Base-by-base conservation (phyloP, 768 basidiomycete genomes). In the Leccinum imitatum region DNA sequence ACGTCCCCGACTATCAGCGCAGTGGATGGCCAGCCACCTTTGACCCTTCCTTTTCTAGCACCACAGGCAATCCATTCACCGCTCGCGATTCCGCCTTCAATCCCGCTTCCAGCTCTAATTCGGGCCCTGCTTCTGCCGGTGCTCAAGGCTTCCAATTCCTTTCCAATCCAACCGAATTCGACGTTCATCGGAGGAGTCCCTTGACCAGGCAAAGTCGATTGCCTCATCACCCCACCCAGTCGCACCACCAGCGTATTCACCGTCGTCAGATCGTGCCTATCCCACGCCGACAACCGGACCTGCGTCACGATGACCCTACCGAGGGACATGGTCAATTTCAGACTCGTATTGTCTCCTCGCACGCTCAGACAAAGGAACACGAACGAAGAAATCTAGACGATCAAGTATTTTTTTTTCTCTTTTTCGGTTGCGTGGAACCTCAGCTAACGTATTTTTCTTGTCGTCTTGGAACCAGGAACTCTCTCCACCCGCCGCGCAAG, bases 1-100 rank as follows among this genome's bases (percentile, higher is more conserved):
- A 72, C 66, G 71, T 61, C 54, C 69, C 60, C 2, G 75, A 80
- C 54, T 83, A 82, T 65, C 78, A 79, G 54, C 75, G 78, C 77
- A 67, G 72, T 19, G 73, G 54, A 61, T 74, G 64, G 68, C 50
- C 61, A 17, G 35, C 47, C 3, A 63, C 59, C 17, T 73, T 71
- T 9, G 53, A 57, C 10, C 39, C 64, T 10, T 56, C 65, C 1
- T 53, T 67, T 39, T 35, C 65, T 50, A 30, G 35, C 25, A 17
- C 21, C 53, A 56, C 23, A 7, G 19, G 54, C 14, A 47, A 33
- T 17, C 2, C 61, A 3, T 19, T 57, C 31, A 1, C 21, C 19
- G 13, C 55, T 8, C 52, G 37, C 9, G 47, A 60, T 19, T 11
- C 63, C 8, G 1, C 35, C 6, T 33, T 61, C 10, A 13, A 47